Percentiles rank a stretch among this genome's conserved stretches.
phyloP scores from a whole-genome alignment of 2,329 filamentous ascomycete genomes.

The Colletotrichum sp. region DNA sequence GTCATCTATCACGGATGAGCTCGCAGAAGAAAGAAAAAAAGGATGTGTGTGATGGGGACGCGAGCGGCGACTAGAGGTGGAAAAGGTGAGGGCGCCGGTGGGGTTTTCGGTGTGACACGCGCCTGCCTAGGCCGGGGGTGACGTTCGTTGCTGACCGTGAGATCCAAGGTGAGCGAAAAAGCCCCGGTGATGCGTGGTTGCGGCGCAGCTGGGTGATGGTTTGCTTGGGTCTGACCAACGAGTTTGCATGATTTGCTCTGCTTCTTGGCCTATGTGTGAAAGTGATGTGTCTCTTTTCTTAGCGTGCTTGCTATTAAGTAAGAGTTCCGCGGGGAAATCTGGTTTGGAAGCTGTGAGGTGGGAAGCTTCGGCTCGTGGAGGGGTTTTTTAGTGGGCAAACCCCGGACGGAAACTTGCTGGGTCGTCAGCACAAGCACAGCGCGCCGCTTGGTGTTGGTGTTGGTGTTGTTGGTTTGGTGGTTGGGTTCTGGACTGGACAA shows the following conservation, averaged over 20 bases:
- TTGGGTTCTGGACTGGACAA: background rate
- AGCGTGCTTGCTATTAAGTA: background rate
- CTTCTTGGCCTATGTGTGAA: background rate
- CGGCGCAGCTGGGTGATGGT: background rate
- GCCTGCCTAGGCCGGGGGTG: background rate
- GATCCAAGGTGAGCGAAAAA: background rate
- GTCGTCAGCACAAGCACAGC: background rate
- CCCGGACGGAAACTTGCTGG: background rate
- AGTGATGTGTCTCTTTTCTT: background rate
- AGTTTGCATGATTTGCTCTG: background rate
- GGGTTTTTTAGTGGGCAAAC: background rate
- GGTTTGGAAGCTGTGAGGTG: background rate
- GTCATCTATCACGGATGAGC: background rate
- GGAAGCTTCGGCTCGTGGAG: background rate
- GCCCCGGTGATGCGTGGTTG: background rate
- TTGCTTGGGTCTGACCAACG: background rate
- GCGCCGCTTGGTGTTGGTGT: background rate
- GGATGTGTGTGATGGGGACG: background rate
- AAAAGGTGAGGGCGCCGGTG: background rate
- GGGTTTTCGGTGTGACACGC: background rate
- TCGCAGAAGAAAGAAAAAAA: background rate
- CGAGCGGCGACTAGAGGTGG: background rate
- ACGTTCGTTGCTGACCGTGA: background rate
- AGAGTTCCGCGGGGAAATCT: background rate
- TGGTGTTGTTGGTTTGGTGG: background rate